phyloP scores from a whole-genome alignment of 2,329 filamentous ascomycete species.

The Aspergillus uvarum region DNA sequence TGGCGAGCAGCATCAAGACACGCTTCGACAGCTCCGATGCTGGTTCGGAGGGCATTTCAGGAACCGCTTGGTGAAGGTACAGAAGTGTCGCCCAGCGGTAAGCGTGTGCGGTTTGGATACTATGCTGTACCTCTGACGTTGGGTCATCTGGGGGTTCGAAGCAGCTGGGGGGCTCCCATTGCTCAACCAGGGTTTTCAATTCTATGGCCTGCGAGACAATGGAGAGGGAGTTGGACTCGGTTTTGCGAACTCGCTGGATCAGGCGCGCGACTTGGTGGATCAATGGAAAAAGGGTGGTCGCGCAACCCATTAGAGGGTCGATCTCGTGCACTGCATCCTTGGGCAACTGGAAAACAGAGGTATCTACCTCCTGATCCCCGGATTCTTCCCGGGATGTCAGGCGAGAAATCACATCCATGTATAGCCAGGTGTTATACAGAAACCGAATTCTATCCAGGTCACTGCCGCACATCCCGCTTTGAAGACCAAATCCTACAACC shows the following conservation, averaged over 20 bases:
- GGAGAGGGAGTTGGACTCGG: conserved; percentile 57
- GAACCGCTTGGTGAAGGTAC: conserved; percentile 67
- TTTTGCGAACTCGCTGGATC: conserved; percentile 61
- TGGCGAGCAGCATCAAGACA: conserved; percentile 61
- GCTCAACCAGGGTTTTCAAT: conserved; percentile 59
- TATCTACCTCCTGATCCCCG: conserved; percentile 49
- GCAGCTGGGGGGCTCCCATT: conserved; percentile 59
- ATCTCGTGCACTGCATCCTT: conserved; percentile 54
- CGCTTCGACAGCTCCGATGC: conserved; percentile 61
- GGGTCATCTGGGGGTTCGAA: conserved; percentile 65
- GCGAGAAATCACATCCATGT: conserved; percentile 70
- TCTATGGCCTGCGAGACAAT: conserved; percentile 63
- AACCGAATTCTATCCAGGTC: conserved; percentile 61
- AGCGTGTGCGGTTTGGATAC: conserved; percentile 65
- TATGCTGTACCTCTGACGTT: conserved; percentile 61
- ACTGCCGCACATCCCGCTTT: conserved; percentile 40
- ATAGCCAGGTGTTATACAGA: conserved; percentile 70
- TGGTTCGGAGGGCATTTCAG: conserved; percentile 62
- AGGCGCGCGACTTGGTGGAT: conserved; percentile 66
- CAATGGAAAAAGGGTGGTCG: conserved; percentile 65
- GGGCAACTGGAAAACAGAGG: conserved; percentile 42
- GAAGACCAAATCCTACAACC: conserved; percentile 50
- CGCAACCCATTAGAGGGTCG: conserved; percentile 72
- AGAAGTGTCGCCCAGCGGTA: conserved; percentile 67
- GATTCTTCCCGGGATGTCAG: conserved; percentile 63